Evolutionary conservation across 768 basidiomycete genomes (phyloP), one percentile per base, ranked within the genome.

Genomic region (Naganishia vaughanmartiniae): DNA sequence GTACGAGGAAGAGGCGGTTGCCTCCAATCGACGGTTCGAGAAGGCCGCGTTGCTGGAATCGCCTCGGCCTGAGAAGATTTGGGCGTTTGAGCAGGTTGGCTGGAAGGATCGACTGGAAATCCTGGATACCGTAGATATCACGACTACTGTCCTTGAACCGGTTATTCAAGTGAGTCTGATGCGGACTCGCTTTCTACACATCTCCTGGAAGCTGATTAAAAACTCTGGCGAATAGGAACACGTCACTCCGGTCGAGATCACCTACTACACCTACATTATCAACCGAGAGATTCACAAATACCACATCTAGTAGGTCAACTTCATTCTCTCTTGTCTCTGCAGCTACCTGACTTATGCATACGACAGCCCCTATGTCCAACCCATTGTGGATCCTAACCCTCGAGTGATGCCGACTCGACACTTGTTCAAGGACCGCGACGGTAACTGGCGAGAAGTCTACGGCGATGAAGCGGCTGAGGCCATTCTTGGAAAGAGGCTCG

Each of bases 401-500:
- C 77, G 74, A 42, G n/a, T 73, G 3, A 73, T 77, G 33, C 69
- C 74, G 10, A 76, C 78, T 6, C 75, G 76, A 4, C 80, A 81
- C 65, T 72, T 79, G 17, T 81, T 78, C 69, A 73, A 72, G 6
- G 70, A 73, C 26, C 28, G 63, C 10, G 73, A 74, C 42, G 76
- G 76, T 33, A 72, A 78, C 53, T 78, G 74, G 76, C 80, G 79
- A 66, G 80, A 79, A 55, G 77, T 79, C 33, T 67, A 74, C 24
- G 80, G 80, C 15, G 80, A 81, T 65, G 75, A 72, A 42, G 78
- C 80, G 4, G 80, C 80, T 17, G 75, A 76, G 19, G 73, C 67
- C 12, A 74, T 81, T 45, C 73, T 81, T n/a, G 80, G 80, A 1
- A n/a, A 45, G 42, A 65, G 33, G 31, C 60, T 70, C 5, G 51